phyloP scores from a whole-genome alignment of 73 alveolate genomes.

The Symbiodinium natans region DNA sequence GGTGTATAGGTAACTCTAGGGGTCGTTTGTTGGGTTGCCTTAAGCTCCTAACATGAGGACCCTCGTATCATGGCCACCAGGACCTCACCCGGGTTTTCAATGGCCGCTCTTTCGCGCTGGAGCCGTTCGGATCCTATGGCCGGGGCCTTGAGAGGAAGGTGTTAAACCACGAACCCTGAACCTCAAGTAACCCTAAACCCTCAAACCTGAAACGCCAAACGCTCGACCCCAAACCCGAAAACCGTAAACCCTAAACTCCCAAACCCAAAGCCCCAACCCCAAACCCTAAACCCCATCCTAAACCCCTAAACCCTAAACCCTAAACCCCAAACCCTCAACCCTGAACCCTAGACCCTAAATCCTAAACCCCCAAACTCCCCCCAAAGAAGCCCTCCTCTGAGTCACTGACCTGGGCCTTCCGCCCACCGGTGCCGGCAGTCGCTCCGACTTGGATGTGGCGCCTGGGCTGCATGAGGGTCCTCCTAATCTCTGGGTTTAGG shows the following conservation, averaged over 20 bases:
- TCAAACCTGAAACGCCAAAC: not conserved
- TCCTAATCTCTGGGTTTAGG: too few relatives aligned
- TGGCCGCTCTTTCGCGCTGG: not conserved
- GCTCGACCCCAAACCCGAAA: not conserved
- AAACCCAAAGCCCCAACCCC: not conserved
- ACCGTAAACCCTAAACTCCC: not conserved
- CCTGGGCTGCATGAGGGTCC: not conserved
- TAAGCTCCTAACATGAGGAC: too few relatives aligned
- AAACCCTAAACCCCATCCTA: not conserved
- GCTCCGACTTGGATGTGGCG: conserved; percentile 74
- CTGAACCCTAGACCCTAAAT: not conserved
- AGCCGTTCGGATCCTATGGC: conserved; percentile 3
- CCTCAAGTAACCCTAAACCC: not conserved
- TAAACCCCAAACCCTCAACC: not conserved
- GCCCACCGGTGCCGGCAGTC: conserved; percentile 28
- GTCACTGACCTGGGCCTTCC: conserved; percentile 65
- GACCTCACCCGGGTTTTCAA: not conserved
- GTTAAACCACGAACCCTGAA: not conserved
- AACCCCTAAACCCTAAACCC: not conserved
- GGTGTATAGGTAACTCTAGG: too few relatives aligned
- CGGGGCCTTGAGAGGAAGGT: not conserved
- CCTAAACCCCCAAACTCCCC: not conserved
- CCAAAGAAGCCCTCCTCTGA: not conserved
- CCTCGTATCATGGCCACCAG: too few relatives aligned
- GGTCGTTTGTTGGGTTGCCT: too few relatives aligned